Conservation (phyloP, 2,329 filamentous ascomycete species). For the Microsporum audouinii region DNA sequence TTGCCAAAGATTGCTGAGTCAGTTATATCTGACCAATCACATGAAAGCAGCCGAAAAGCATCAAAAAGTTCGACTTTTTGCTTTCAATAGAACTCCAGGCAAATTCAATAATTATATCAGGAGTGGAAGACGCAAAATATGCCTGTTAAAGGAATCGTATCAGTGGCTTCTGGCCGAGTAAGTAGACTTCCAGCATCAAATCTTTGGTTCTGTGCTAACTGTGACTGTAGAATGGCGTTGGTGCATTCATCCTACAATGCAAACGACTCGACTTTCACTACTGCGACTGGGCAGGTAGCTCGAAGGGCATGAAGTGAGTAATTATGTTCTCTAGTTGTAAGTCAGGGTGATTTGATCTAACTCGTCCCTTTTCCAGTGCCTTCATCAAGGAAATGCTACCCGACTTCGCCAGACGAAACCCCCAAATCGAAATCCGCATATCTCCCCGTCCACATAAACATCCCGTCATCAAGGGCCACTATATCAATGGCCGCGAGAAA, state of each 20-base stretch:
- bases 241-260: slow-evolving; percentile 94
- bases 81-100: not conserved
- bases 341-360: not conserved
- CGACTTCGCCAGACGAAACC: slow-evolving; percentile 67
- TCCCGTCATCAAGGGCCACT: slow-evolving; percentile 77
- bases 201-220: not conserved
- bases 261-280: slow-evolving; percentile 93
- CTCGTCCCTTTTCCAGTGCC: slow-evolving; percentile 40
- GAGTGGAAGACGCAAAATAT: slow-evolving; percentile 19
- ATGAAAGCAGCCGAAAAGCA: too few species aligned
- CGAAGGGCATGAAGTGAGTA: slow-evolving; percentile 80
- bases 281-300: slow-evolving; percentile 92
- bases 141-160: slow-evolving; percentile 40
- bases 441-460: slow-evolving; percentile 84
- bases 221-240: slow-evolving; percentile 70
- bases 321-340: not conserved
- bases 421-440: slow-evolving; percentile 81
- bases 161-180: slow-evolving; percentile 47
- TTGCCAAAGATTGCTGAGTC: not conserved
- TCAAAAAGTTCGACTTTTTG: not conserved
- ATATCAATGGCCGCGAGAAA: slow-evolving; percentile 81
- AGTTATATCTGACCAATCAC: not conserved
- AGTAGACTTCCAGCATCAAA: slow-evolving; percentile 15
- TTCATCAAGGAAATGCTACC: slow-evolving; percentile 71
- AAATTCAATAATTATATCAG: slow-evolving; percentile 1